Evolutionary conservation across 2,329 filamentous ascomycete genomes (phyloP).

Genomic region (Amesomyces nigricolor): DNA sequence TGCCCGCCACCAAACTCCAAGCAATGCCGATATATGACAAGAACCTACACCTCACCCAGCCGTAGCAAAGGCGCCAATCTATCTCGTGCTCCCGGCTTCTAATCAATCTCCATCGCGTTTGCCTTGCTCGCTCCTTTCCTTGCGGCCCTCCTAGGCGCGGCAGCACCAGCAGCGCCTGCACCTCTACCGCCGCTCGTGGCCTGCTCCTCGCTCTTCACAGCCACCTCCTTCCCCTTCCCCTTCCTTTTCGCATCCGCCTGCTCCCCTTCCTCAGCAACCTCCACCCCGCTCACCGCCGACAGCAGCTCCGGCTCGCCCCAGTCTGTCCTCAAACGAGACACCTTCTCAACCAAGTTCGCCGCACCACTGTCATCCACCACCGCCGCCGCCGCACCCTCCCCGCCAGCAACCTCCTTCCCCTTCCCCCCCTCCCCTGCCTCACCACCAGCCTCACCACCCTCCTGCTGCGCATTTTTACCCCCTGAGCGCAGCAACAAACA

Average conservation of each 20-base stretch:
- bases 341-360: conserved; percentile 33
- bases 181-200: conserved; percentile 13
- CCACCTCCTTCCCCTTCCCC: not conserved
- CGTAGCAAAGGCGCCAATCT: too few species aligned
- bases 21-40: not conserved
- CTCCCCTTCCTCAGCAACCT: not conserved
- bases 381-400: conserved; percentile 14
- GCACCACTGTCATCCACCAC: conserved; percentile 18
- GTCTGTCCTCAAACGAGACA: conserved; percentile 36
- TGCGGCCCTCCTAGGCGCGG: conserved; percentile 13
- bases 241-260: conserved; percentile 3
- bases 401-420: conserved; percentile 20
- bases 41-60: not conserved
- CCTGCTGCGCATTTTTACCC: not conserved
- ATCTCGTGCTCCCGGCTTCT: not conserved
- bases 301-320: conserved; percentile 43
- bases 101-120: conserved; percentile 23
- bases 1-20: too few species aligned
- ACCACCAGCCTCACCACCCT: conserved; percentile 19
- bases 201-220: conserved; percentile 2
- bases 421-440: conserved; percentile 29
- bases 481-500: conserved; percentile 54
- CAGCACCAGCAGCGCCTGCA: conserved; percentile 25
- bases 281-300: conserved; percentile 39
- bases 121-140: conserved; percentile 2